Conservation (phyloP, 805 yeast genomes). For the Wickerhamiella shivajii region DNA sequence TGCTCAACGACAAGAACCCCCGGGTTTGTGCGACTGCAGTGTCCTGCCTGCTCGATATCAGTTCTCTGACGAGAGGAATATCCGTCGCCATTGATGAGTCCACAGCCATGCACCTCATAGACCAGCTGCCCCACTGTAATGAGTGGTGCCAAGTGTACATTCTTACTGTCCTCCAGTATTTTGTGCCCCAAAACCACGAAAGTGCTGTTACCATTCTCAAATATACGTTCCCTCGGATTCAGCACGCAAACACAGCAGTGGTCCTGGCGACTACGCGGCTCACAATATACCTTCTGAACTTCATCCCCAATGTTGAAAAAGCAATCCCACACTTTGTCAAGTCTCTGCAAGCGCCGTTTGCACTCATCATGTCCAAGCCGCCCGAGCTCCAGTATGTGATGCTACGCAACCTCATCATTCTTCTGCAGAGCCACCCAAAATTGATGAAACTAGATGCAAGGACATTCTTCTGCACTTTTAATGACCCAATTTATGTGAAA, state of each 20-base stretch:
- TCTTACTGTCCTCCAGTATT: slow-evolving; percentile 48
- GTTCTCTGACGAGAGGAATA: slow-evolving; percentile 39
- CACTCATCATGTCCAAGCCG: slow-evolving; percentile 56
- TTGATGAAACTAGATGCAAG: slow-evolving; percentile 42
- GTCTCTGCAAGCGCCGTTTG: slow-evolving; percentile 42
- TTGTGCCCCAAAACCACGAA: slow-evolving; percentile 51
- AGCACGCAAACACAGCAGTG: slow-evolving; percentile 68
- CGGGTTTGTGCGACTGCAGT: slow-evolving; percentile 58
- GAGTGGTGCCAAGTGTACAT: slow-evolving; percentile 64
- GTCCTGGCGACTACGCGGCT: slow-evolving; percentile 63
- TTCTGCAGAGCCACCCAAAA: slow-evolving; percentile 28
- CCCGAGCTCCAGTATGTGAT: slow-evolving; percentile 74
- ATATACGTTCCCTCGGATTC: slow-evolving; percentile 50
- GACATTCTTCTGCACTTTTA: slow-evolving; percentile 65
- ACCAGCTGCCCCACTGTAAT: slow-evolving; percentile 29
- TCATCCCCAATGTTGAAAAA: slow-evolving; percentile 41
- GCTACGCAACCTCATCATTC: slow-evolving; percentile 61
- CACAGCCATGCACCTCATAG: slow-evolving; percentile 32
- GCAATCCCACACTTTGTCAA: slow-evolving; percentile 41
- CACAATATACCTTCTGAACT: slow-evolving; percentile 58
- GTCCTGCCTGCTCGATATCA: slow-evolving; percentile 48
- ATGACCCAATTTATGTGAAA: slow-evolving; percentile 78
- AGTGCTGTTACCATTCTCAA: slow-evolving; percentile 59
- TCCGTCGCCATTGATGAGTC: slow-evolving; percentile 38
- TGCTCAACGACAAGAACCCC: slow-evolving; percentile 42